A percentile compares a stretch with the other conserved stretches of the same genome.
phyloP scores from a whole-genome alignment of 257 asterid species.

The Lantana camara region DNA sequence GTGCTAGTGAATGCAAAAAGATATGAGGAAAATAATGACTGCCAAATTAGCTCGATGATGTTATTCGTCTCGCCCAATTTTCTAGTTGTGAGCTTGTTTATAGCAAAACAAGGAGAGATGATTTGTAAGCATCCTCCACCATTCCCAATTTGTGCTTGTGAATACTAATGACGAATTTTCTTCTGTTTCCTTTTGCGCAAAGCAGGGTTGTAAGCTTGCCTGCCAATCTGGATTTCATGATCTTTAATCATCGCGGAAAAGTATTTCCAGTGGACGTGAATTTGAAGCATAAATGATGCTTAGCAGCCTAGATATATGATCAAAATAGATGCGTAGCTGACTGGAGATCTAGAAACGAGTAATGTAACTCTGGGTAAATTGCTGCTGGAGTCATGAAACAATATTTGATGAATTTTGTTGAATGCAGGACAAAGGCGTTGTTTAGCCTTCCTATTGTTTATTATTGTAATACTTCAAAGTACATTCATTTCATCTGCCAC shows the following conservation, averaged over 20 bases:
- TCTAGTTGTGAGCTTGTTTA: background rate
- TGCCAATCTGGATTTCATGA: constrained; percentile 86
- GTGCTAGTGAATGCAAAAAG: background rate
- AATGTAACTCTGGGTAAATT: background rate
- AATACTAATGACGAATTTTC: background rate
- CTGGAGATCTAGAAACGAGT: background rate
- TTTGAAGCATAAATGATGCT: constrained; percentile 56
- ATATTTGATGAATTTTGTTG: background rate
- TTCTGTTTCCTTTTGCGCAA: constrained; percentile 8
- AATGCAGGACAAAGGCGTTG: background rate
- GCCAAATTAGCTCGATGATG: background rate
- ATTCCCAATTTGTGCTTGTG: background rate
- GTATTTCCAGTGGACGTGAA: constrained; percentile 64
- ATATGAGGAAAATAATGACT: background rate
- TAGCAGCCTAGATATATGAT: background rate
- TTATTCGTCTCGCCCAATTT: background rate
- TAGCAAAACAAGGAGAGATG: background rate
- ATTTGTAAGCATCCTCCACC: constrained; percentile 1
- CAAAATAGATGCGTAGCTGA: background rate
- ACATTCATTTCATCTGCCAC: background rate
- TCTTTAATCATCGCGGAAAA: constrained; percentile 93
- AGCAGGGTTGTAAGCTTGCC: constrained; percentile 86
- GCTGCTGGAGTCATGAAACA: background rate
- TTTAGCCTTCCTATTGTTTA: background rate
- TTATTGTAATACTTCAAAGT: background rate